Evolutionary conservation across 2,329 filamentous ascomycete genomes (phyloP).

Genomic region (Colletotrichum zoysiae): DNA sequence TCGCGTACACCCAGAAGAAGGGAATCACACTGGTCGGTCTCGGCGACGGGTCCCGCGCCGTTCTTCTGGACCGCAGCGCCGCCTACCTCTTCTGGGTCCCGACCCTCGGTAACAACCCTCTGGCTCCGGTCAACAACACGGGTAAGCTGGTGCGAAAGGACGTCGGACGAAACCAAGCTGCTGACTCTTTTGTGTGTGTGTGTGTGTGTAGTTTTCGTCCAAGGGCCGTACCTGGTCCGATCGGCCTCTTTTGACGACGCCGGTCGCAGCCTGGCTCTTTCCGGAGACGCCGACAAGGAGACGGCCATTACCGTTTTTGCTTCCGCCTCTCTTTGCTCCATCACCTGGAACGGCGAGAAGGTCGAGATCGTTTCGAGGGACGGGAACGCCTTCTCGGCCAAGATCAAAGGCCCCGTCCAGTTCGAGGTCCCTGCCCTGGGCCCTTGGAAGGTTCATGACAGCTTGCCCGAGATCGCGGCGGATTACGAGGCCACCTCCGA

Average conservation of each 20-base stretch:
- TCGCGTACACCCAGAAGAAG: slow-evolving; percentile 62
- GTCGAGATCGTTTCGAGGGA: slow-evolving; percentile 46
- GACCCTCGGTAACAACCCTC: slow-evolving; percentile 60
- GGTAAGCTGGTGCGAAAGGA: slow-evolving; percentile 48
- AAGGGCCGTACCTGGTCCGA: slow-evolving; percentile 66
- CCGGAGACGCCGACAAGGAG: slow-evolving; percentile 58
- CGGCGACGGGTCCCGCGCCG: slow-evolving; percentile 60
- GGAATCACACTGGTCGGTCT: slow-evolving; percentile 62
- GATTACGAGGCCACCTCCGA: slow-evolving; percentile 58
- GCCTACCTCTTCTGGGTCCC: slow-evolving; percentile 71
- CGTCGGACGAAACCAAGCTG: no score
- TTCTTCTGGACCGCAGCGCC: slow-evolving; percentile 65
- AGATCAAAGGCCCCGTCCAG: slow-evolving; percentile 46
- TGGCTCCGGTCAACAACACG: slow-evolving; percentile 58
- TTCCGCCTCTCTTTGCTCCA: slow-evolving; percentile 55
- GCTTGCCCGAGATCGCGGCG: slow-evolving; percentile 60
- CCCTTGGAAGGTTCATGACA: slow-evolving; percentile 61
- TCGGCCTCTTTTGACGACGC: slow-evolving; percentile 53
- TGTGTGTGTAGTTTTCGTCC: slow-evolving; percentile 61
- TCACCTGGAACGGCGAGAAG: slow-evolving; percentile 66
- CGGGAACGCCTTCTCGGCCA: slow-evolving; percentile 47
- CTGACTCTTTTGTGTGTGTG: not conserved
- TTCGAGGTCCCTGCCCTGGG: slow-evolving; percentile 56
- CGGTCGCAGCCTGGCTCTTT: slow-evolving; percentile 54
- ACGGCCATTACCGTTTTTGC: slow-evolving; percentile 62